A percentile compares a stretch with the other conserved stretches of the same genome.
Conservation (phyloP, 768 basidiomycete genomes). For the Sutorius australiensis region DNA sequence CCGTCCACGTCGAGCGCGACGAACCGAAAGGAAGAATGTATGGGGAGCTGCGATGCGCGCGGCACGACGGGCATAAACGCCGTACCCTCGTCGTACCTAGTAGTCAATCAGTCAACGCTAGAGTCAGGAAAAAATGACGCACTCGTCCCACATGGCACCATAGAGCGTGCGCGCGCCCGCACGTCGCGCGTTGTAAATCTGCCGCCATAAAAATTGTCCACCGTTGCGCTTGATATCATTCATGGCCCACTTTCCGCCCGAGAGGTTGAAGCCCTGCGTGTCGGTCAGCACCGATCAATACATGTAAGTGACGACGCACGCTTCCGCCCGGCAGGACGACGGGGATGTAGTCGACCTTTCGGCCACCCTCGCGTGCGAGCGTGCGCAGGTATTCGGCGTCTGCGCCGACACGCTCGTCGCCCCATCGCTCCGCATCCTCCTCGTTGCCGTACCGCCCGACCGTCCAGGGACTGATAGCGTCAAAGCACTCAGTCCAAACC, state of each 20-base stretch:
- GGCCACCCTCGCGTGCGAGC: constrained; percentile 41
- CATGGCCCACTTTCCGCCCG: constrained; percentile 65
- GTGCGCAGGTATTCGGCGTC: constrained; percentile 60
- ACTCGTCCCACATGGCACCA: constrained; percentile 89
- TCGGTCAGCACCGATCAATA: not conserved
- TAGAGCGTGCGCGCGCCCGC: constrained; percentile 66
- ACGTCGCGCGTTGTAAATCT: constrained; percentile 64
- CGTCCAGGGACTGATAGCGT: constrained; percentile 81
- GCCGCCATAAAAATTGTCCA: constrained; percentile 76
- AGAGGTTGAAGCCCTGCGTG: constrained; percentile 63
- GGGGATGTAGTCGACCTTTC: constrained; percentile 77
- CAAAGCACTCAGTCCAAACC: constrained; percentile 75
- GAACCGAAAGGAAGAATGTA: constrained; percentile 54
- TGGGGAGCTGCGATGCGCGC: constrained; percentile 55
- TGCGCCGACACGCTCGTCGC: constrained; percentile 55
- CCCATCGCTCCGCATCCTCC: constrained; percentile 60
- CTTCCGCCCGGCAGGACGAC: constrained; percentile 81
- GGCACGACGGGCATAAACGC: constrained; percentile 73
- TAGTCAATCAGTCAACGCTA: not conserved
- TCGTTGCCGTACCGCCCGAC: constrained; percentile 65
- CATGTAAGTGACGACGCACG: constrained; percentile 41
- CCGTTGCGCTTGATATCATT: constrained; percentile 72
- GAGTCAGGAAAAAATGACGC: constrained; percentile 11
- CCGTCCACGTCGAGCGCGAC: constrained; percentile 78
- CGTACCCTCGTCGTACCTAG: constrained; percentile 81